Conservation (phyloP, 2,329 filamentous ascomycete species). For the Cadophora malorum region DNA sequence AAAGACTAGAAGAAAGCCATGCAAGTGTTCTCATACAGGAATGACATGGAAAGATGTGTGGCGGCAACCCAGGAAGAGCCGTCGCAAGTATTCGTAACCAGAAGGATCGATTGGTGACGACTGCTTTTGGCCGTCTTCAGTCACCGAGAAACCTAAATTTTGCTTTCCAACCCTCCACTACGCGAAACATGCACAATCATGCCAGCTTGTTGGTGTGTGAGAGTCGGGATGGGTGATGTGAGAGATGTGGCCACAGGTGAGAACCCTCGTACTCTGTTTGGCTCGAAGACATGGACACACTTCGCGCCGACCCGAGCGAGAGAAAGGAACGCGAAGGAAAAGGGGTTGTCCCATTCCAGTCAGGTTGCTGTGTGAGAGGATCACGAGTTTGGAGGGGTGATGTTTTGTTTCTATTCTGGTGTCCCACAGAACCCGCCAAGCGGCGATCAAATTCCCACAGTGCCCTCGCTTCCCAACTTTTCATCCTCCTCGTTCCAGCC, state of each 20-base stretch:
- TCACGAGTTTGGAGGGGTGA: slow-evolving; percentile 8
- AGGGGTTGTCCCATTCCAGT: neutral
- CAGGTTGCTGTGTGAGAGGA: neutral
- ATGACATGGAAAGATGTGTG: neutral
- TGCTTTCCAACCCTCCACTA: slow-evolving; percentile 8
- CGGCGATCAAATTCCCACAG: slow-evolving; percentile 13
- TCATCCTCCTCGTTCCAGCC: neutral
- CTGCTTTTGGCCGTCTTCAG: slow-evolving; percentile 6
- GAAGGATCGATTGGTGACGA: slow-evolving; percentile 22
- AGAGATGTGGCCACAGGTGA: slow-evolving; percentile 8
- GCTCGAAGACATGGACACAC: slow-evolving; percentile 12
- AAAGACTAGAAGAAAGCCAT: neutral
- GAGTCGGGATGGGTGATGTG: neutral
- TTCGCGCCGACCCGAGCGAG: slow-evolving; percentile 30
- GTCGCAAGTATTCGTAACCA: slow-evolving; percentile 20
- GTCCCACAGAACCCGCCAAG: slow-evolving; percentile 18
- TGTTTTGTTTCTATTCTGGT: slow-evolving; percentile 25
- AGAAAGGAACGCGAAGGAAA: neutral
- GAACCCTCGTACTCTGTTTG: slow-evolving; percentile 7
- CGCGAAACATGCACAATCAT: slow-evolving; percentile 28
- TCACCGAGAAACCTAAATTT: slow-evolving; percentile 16
- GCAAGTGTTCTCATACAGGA: neutral
- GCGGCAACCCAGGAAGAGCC: neutral
- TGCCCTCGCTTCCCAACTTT: slow-evolving; percentile 7
- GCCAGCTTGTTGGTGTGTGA: neutral